phyloP scores from a whole-genome alignment of 139 green algal genomes.

The Tetratostichococcus sp. region DNA sequence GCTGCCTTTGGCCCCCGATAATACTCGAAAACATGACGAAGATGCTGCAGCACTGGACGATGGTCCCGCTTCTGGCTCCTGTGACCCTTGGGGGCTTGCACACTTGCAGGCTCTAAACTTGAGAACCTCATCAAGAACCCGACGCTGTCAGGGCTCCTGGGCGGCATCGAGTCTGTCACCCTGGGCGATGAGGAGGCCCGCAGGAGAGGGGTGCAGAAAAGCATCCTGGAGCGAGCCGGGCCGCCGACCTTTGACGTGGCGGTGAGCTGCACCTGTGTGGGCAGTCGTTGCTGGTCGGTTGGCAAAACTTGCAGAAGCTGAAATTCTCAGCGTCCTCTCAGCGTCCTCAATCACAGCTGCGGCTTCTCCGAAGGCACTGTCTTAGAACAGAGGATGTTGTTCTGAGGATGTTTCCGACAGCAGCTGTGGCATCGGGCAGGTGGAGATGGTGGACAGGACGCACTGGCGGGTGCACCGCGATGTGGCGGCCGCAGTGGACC shows the following conservation, averaged over 20 bases:
- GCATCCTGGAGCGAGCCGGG: slow-evolving; percentile 24
- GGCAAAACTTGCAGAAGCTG: too few relatives aligned
- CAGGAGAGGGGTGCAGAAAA: slow-evolving; percentile 27
- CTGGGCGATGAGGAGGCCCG: slow-evolving; percentile 60
- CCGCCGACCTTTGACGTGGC: slow-evolving; percentile 37
- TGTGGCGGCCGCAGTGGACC: slow-evolving; percentile 36
- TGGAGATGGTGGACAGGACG: slow-evolving; percentile 35
- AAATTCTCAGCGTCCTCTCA: too few relatives aligned
- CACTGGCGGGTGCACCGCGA: slow-evolving; percentile 61
- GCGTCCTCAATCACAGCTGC: too few relatives aligned
- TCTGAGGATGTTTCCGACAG: too few relatives aligned
- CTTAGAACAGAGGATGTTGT: too few relatives aligned
- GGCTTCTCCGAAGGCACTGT: too few relatives aligned
- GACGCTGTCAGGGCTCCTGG: slow-evolving; percentile 66
- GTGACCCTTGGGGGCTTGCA: too few relatives aligned
- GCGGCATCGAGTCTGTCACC: slow-evolving; percentile 50
- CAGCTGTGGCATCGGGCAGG: not conserved
- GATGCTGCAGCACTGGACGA: too few relatives aligned
- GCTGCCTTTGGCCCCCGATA: too few relatives aligned
- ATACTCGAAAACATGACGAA: too few relatives aligned
- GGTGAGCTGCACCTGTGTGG: not conserved
- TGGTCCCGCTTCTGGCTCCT: too few relatives aligned
- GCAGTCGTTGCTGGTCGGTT: too few relatives aligned
- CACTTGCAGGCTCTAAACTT: slow-evolving; percentile 10
- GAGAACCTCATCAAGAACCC: slow-evolving; percentile 83